Conservation (phyloP, 306 rosid species). For the Benincasa hispida region DNA sequence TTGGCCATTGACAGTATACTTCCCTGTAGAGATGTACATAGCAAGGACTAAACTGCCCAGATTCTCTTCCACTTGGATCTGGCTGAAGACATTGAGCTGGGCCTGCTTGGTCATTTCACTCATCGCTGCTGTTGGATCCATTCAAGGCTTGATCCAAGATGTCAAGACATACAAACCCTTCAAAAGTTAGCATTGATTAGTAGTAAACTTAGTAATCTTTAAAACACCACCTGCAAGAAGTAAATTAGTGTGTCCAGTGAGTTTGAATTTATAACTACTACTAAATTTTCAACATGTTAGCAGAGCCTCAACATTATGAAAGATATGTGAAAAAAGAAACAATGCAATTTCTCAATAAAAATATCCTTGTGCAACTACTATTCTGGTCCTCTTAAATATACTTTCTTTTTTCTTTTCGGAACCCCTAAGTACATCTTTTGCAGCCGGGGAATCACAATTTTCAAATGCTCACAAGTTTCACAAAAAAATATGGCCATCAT, state of each 20-base stretch:
- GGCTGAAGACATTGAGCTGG: constrained; percentile 81
- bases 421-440: background rate
- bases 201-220: background rate
- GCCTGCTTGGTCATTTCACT: constrained; percentile 64
- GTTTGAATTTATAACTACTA: background rate
- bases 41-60: constrained; percentile 50
- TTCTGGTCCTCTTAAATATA: background rate
- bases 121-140: constrained; percentile 71
- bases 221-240: background rate
- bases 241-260: background rate
- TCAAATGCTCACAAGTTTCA: background rate
- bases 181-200: constrained; percentile 32
- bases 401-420: too few relatives aligned
- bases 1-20: constrained; percentile 84
- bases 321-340: constrained; percentile 1
- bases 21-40: constrained; percentile 92
- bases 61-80: constrained; percentile 69
- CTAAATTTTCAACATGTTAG: background rate
- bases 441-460: background rate
- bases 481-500: background rate
- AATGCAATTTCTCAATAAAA: background rate
- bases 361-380: background rate
- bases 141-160: constrained; percentile 58
- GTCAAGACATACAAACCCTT: constrained; percentile 79
- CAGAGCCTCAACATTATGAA: background rate